A percentile compares a stretch with the other conserved stretches of the same genome.
phyloP scores from a whole-genome alignment of 2,329 filamentous ascomycete species.

The Eutypa lata region DNA sequence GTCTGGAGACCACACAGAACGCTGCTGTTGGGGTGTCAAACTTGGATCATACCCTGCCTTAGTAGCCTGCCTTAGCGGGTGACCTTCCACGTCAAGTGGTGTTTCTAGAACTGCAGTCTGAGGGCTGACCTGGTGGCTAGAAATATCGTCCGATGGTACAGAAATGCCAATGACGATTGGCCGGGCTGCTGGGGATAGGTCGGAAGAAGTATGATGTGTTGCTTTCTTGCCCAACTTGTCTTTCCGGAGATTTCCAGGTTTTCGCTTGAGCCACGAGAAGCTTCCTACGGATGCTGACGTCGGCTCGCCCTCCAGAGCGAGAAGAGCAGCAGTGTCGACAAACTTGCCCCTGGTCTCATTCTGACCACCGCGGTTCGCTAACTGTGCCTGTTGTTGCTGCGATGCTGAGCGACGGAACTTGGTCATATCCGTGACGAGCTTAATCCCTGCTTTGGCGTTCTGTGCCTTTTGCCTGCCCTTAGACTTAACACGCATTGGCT shows the following conservation, averaged over 20 bases:
- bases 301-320: constrained; percentile 56
- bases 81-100: constrained; percentile 30
- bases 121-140: constrained; percentile 47
- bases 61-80: constrained; percentile 15
- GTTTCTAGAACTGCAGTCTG: constrained; percentile 44
- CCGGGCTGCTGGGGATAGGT: constrained; percentile 66
- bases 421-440: constrained; percentile 67
- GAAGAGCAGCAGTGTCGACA: constrained; percentile 57
- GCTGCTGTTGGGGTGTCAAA: constrained; percentile 34
- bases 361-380: constrained; percentile 22
- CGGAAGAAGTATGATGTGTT: constrained; percentile 29
- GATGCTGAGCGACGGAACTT: constrained; percentile 45
- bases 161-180: constrained; percentile 72
- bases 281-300: constrained; percentile 53
- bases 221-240: constrained; percentile 22
- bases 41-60: constrained; percentile 16
- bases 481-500: constrained; percentile 50
- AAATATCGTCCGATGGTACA: constrained; percentile 52
- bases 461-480: constrained; percentile 58
- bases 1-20: constrained; percentile 60
- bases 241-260: constrained; percentile 20
- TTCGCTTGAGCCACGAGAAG: constrained; percentile 54
- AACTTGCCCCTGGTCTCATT: constrained; percentile 41
- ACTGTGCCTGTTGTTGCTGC: constrained; percentile 29
- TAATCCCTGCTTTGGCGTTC: constrained; percentile 62